Conservation (phyloP, 257 asterid genomes). For the Solanum acaule region DNA sequence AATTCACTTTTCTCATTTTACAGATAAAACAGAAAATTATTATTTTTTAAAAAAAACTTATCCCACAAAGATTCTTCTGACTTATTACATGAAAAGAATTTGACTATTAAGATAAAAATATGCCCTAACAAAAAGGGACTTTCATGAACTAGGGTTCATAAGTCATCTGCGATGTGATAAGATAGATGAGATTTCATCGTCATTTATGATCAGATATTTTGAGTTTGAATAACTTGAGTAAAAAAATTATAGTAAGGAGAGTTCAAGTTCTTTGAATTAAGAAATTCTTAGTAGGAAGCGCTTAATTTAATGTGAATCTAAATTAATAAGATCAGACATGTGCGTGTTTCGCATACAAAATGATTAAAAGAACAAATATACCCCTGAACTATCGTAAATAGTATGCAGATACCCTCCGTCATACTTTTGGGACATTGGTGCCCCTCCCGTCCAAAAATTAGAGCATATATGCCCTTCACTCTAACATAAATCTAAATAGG, state of each 20-base stretch:
- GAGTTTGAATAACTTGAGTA: no score
- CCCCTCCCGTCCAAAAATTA: no score
- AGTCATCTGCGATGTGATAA: neutral
- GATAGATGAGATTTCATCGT: neutral
- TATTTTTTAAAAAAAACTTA: neutral
- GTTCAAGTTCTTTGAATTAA: neutral
- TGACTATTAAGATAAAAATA: neutral
- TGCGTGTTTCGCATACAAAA: neutral
- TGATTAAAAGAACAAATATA: no score
- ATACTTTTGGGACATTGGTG: no score
- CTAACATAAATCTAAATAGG: no score
- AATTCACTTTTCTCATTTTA: neutral
- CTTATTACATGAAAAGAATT: neutral
- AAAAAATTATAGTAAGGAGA: neutral
- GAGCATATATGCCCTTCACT: no score
- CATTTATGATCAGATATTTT: fast-evolving
- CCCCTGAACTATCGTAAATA: fast-evolving
- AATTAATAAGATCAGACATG: neutral
- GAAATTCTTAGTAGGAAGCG: neutral
- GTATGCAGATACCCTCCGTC: no score
- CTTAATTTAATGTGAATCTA: fast-evolving
- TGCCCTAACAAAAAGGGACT: neutral
- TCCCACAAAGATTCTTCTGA: neutral
- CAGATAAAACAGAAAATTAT: neutral
- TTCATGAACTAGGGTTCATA: neutral